A percentile compares a stretch with the other conserved stretches of the same genome.
phyloP scores from a whole-genome alignment of 768 basidiomycete genomes.

The Chalciporus chontae region DNA sequence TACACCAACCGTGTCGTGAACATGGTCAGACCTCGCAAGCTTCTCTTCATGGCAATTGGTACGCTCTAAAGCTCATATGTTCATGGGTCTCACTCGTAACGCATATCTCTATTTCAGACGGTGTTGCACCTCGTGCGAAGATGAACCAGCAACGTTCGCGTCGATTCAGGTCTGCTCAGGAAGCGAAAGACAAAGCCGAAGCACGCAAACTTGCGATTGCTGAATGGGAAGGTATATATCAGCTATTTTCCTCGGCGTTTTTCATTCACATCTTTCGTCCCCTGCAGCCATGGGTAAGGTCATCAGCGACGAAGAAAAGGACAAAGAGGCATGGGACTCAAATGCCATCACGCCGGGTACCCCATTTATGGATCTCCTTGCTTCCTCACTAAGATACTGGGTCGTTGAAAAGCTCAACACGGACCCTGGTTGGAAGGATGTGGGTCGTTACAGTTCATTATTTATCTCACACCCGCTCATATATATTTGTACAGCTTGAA shows the following conservation, averaged over 20 bases:
- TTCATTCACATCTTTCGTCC: background rate
- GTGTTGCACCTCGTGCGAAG: slow-evolving; percentile 96
- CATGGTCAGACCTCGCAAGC: slow-evolving; percentile 92
- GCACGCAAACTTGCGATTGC: slow-evolving; percentile 78
- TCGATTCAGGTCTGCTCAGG: slow-evolving; percentile 92
- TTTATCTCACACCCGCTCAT: background rate
- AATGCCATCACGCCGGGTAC: slow-evolving; percentile 99
- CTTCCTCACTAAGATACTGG: slow-evolving; percentile 90
- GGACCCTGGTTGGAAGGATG: slow-evolving; percentile 94
- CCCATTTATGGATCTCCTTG: slow-evolving; percentile 95
- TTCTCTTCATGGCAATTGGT: slow-evolving; percentile 99
- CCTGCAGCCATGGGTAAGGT: slow-evolving; percentile 86
- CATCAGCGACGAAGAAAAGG: slow-evolving; percentile 75
- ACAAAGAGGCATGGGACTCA: slow-evolving; percentile 90
- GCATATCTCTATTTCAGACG: slow-evolving; percentile 52
- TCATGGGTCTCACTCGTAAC: background rate
- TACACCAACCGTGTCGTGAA: slow-evolving; percentile 98
- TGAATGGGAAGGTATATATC: slow-evolving; percentile 73
- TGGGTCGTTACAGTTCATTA: slow-evolving; percentile 33
- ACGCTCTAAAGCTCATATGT: slow-evolving; percentile 22
- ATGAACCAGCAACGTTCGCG: slow-evolving; percentile 99
- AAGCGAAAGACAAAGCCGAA: slow-evolving; percentile 91
- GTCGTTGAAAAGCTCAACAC: slow-evolving; percentile 92
- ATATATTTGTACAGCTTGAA: slow-evolving; percentile 58
- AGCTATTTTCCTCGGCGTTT: background rate